Evolutionary conservation across 2,329 filamentous ascomycete species (phyloP).

Genomic region (Waltergamsia citrina): DNA sequence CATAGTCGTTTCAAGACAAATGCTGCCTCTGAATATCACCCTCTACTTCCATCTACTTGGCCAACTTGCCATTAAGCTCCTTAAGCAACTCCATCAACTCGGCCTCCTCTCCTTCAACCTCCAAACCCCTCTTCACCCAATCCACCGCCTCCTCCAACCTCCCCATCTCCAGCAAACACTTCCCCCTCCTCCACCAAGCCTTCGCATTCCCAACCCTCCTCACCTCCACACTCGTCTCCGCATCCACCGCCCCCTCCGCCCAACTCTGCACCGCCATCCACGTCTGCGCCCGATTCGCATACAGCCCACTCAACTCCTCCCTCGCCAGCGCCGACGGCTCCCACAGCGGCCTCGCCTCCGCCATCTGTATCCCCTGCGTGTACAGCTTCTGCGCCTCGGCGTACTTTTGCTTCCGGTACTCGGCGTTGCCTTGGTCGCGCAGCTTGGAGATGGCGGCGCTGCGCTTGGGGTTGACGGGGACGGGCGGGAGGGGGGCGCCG

Average conservation of each 20-base stretch:
- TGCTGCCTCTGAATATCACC: too few species aligned
- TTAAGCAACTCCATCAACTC: conserved; percentile 54
- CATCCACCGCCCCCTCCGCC: conserved; percentile 81
- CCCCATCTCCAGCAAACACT: conserved; percentile 86
- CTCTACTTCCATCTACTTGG: too few species aligned
- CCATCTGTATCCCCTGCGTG: conserved; percentile 84
- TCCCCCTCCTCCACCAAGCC: conserved; percentile 85
- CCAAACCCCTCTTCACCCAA: conserved; percentile 68
- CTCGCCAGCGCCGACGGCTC: conserved; percentile 75
- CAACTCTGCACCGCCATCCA: conserved; percentile 75
- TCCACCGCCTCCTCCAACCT: conserved; percentile 70
- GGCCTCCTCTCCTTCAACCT: conserved; percentile 67
- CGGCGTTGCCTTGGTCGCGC: conserved; percentile 74
- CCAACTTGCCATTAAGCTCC: conserved; percentile 45
- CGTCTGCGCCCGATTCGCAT: conserved; percentile 83
- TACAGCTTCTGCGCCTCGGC: conserved; percentile 74
- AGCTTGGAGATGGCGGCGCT: conserved; percentile 82
- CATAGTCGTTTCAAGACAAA: too few species aligned
- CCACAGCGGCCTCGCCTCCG: conserved; percentile 71
- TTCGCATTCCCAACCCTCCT: conserved; percentile 84
- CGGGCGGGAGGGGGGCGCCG: conserved; percentile 69
- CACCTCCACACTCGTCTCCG: conserved; percentile 78
- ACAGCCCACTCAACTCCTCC: conserved; percentile 73
- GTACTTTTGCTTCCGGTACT: conserved; percentile 70
- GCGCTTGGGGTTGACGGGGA: conserved; percentile 90